phyloP scores from a whole-genome alignment of 1,284 basidiomycete species.

The Leucocoprinus gongylophorus region DNA sequence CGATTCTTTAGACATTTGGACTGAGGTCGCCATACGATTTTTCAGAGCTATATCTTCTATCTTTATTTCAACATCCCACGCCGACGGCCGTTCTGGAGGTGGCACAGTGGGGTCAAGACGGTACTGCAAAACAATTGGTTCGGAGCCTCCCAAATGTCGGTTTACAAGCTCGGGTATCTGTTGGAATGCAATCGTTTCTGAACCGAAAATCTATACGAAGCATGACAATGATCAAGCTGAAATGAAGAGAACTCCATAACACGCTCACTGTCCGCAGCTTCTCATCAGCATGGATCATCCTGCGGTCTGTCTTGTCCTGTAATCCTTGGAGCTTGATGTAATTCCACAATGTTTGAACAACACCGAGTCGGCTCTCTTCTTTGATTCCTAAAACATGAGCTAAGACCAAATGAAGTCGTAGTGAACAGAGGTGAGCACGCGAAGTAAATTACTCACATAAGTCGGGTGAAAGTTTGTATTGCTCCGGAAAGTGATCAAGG shows the following conservation, averaged over 20 bases:
- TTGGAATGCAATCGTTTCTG: conserved; percentile 66
- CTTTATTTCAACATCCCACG: conserved; percentile 88
- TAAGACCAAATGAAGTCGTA: conserved; percentile 12
- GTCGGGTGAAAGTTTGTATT: conserved; percentile 76
- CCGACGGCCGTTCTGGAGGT: conserved; percentile 58
- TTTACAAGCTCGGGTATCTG: conserved; percentile 84
- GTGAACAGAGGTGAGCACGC: not conserved
- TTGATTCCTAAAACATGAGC: conserved; percentile 72
- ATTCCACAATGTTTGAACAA: conserved; percentile 85
- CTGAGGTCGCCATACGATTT: conserved; percentile 69
- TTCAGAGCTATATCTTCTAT: conserved; percentile 79
- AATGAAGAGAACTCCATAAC: not conserved
- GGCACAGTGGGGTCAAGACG: conserved; percentile 51
- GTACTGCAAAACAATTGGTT: conserved; percentile 85
- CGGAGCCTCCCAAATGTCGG: conserved; percentile 69
- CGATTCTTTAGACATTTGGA: conserved; percentile 67
- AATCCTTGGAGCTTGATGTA: conserved; percentile 85
- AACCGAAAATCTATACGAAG: conserved; percentile 54
- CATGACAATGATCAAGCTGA: not conserved
- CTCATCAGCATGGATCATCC: conserved; percentile 72
- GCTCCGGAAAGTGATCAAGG: conserved; percentile 81
- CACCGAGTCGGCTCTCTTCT: conserved; percentile 80
- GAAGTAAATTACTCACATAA: conserved; percentile 42
- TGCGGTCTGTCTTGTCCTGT: conserved; percentile 86
- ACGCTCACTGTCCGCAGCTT: conserved; percentile 54